Base-by-base conservation (phyloP, 257 asterid species). In the Coffea eugenioides region DNA sequence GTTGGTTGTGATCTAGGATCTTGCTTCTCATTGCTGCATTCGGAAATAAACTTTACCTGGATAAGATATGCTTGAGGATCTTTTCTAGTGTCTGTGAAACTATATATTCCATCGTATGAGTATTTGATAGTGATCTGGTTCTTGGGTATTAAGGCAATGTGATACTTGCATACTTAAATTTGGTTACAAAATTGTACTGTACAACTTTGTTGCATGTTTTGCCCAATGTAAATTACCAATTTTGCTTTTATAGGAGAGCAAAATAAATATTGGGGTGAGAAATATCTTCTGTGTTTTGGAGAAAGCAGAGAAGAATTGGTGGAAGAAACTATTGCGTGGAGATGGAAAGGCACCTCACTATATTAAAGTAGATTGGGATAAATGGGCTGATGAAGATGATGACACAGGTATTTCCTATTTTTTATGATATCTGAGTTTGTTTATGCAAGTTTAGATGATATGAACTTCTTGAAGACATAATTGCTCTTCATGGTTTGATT, bases 361-460 rank as follows among this genome's bases (percentile, higher is more conserved):
- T 49, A 89, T 95, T 75, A 95, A 93, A 88, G 97, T 93, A 75
- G 99, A 95, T 81, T 95, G 99, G 99, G 99, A 95, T 83, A 95
- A 91, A 80, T 95, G 99, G 99, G 99, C 86, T 31, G 99, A 95
- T 77, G 96, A 93, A 87, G 99, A 93, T 85, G 98, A 92, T 45
- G 93, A 91, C 45, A 75, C 91, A 75, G 97, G 94, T 87, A 84
- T 15, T 39, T 56, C 70, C 14, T 69, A 18, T n/a, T 25, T 3
- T 65, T 20, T 59, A 4, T 23, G 67, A 34, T 45, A 3, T 20
- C 27, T n/a, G 3, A 16, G 74, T 36, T 70, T 73, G 23, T 23
- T 76, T 8, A 39, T 36, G 54, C 41, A 23, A 52, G n/a, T 84
- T 51, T 69, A 49, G 31, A 25, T 57, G 56, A 69, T 69, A 52